phyloP scores from a whole-genome alignment of 2,329 filamentous ascomycete species.

The Akanthomyces muscarius region DNA sequence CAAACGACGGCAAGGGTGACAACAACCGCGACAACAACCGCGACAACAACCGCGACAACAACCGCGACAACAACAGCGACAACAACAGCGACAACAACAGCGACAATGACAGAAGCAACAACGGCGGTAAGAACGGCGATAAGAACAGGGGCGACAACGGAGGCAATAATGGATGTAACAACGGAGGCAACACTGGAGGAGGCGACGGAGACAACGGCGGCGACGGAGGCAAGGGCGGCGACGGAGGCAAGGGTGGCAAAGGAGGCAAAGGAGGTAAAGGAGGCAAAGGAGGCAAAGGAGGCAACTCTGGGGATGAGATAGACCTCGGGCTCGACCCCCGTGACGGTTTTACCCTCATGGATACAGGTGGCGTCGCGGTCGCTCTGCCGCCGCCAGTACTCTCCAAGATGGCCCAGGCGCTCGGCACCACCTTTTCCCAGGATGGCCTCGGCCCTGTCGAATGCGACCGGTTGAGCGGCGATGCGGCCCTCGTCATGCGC shows the following conservation, averaged over 20 bases:
- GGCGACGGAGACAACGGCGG: neutral
- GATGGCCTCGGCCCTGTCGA: neutral
- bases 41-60: too few relatives aligned
- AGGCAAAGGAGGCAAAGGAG: neutral
- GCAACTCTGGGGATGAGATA: neutral
- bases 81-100: too few relatives aligned
- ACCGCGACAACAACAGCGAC: too few relatives aligned
- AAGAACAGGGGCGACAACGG: neutral
- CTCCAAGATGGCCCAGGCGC: neutral
- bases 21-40: too few relatives aligned
- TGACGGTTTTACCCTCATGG: neutral
- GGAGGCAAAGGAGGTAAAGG: neutral
- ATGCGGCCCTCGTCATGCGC: neutral
- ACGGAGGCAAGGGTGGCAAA: too few relatives aligned
- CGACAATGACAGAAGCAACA: too few relatives aligned
- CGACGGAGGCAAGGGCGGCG: too few relatives aligned
- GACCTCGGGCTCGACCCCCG: neutral
- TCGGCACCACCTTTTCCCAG: constrained; percentile 3
- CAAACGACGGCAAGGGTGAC: too few relatives aligned
- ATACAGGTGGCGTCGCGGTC: neutral
- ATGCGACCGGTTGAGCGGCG: neutral
- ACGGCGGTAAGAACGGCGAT: neutral
- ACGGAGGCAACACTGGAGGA: too few relatives aligned
- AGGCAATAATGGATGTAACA: too few relatives aligned
- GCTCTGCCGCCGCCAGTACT: neutral